These are phyloP conservation scores for Arbutus unedo DNA, from an alignment of 148 eudicot species.

Conservation along the genomic window DNA sequence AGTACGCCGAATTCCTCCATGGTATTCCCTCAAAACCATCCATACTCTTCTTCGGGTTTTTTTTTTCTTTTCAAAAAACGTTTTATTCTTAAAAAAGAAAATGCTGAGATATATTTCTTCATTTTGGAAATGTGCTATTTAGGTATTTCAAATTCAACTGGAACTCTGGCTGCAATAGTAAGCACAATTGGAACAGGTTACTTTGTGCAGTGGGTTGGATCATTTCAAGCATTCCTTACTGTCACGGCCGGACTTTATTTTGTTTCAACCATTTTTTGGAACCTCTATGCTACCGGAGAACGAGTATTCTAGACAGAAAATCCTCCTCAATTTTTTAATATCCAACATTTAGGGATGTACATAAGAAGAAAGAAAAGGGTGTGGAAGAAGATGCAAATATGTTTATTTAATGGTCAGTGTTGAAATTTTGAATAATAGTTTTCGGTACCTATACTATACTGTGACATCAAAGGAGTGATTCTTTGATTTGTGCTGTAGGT, in stretches of 20 bases:
- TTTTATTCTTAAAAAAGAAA: background rate
- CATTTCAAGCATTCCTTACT: conserved; percentile 83
- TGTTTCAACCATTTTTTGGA: conserved; percentile 63
- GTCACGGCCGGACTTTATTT: conserved; percentile 86
- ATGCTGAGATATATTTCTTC: conserved; percentile 1
- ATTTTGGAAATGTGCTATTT: conserved; percentile 10
- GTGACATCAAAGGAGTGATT: background rate
- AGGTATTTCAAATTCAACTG: conserved; percentile 89
- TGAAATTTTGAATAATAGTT: no score
- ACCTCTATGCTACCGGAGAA: conserved; percentile 74
- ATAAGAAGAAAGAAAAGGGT: background rate
- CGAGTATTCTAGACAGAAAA: conserved; percentile 44
- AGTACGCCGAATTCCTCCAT: conserved; percentile 83
- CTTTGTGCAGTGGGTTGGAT: conserved; percentile 92
- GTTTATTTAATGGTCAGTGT: background rate
- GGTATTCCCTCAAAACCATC: conserved; percentile 37
- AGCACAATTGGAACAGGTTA: conserved; percentile 90
- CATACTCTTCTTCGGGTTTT: background rate
- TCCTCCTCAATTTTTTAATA: background rate
- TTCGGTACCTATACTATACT: background rate
- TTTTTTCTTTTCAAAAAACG: background rate
- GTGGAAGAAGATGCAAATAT: background rate
- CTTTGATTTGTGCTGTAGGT: background rate
- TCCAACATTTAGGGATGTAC: background rate
- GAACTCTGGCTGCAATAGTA: conserved; percentile 86